Conservation (phyloP, 225 moss, liverwort and hornwort species). For the Neckera pumila region DNA sequence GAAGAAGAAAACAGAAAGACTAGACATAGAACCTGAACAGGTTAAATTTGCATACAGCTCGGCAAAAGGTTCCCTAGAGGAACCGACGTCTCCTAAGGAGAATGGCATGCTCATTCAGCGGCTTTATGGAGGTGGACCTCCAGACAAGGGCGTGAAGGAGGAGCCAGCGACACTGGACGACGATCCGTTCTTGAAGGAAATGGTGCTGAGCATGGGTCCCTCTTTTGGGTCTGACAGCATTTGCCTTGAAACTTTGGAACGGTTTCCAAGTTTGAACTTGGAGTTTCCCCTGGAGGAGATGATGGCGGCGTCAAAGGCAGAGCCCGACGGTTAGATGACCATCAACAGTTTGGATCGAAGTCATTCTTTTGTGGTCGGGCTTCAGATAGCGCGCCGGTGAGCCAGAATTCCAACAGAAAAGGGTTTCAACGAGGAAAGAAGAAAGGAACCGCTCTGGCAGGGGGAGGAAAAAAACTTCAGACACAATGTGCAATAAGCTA, state of each 20-base stretch:
- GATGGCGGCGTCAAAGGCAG: slow-evolving; percentile 11
- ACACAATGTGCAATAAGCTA: neutral
- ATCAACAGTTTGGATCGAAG: neutral
- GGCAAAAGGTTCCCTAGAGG: slow-evolving; percentile 4
- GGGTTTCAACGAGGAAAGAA: neutral
- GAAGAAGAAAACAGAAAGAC: slow-evolving; percentile 14
- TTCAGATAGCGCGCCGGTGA: neutral
- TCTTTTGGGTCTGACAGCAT: slow-evolving; percentile 22
- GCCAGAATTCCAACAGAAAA: neutral
- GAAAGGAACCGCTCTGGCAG: neutral
- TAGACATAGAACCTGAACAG: slow-evolving; percentile 10
- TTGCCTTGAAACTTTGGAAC: slow-evolving; percentile 29
- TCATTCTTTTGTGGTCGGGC: neutral
- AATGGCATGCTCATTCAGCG: slow-evolving; percentile 9
- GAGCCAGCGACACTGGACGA: slow-evolving; percentile 15
- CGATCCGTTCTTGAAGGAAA: slow-evolving; percentile 43
- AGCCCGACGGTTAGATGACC: neutral
- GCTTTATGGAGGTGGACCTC: slow-evolving; percentile 32
- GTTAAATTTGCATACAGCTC: slow-evolving; percentile 33
- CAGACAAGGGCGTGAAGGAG: slow-evolving; percentile 10
- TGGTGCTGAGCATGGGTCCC: slow-evolving; percentile 25
- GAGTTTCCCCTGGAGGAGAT: slow-evolving; percentile 42
- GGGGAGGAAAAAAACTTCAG: too few relatives aligned
- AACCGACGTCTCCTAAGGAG: neutral
- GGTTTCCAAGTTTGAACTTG: slow-evolving; percentile 45